A percentile compares a stretch with the other conserved stretches of the same genome.
phyloP scores from a whole-genome alignment of 495 filamentous ascomycete species.

The Aspergillus indologenus region DNA sequence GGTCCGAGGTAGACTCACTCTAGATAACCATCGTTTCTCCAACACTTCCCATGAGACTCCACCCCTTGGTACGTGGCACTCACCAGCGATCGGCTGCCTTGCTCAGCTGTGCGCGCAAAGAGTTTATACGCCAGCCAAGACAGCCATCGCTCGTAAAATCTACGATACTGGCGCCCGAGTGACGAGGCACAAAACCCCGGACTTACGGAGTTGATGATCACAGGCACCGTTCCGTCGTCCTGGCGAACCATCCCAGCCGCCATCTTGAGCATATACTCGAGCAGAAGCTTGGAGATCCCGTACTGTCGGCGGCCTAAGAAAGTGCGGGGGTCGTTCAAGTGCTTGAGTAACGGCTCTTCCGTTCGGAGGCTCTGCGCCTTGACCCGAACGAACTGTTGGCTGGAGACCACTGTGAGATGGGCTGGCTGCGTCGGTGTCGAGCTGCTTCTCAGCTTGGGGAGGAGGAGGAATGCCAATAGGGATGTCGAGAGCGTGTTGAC shows the following conservation, averaged over 20 bases:
- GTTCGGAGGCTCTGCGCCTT: constrained; percentile 33
- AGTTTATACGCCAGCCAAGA: constrained; percentile 37
- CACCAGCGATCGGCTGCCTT: constrained; percentile 50
- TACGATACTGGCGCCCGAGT: constrained; percentile 39
- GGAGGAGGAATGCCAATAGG: constrained; percentile 52
- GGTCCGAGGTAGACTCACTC: constrained; percentile 30
- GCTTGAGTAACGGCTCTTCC: constrained; percentile 29
- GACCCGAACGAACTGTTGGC: constrained; percentile 40
- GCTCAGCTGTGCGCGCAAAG: constrained; percentile 47
- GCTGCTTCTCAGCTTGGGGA: constrained; percentile 44
- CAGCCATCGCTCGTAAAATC: constrained; percentile 36
- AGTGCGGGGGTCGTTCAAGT: constrained; percentile 28
- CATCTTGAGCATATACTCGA: constrained; percentile 43
- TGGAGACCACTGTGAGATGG: constrained; percentile 41
- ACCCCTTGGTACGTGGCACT: constrained; percentile 46
- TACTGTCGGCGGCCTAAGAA: constrained; percentile 42
- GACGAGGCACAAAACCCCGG: constrained; percentile 43
- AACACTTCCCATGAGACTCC: constrained; percentile 51
- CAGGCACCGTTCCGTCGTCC: constrained; percentile 34
- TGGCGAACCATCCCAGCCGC: constrained; percentile 32
- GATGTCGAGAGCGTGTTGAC: constrained; percentile 59
- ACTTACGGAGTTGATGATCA: constrained; percentile 46
- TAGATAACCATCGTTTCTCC: constrained; percentile 45
- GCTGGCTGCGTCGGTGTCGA: constrained; percentile 25
- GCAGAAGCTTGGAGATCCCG: constrained; percentile 45